Conservation (phyloP, 2,329 filamentous ascomycete species). For the Penicillium sp. region DNA sequence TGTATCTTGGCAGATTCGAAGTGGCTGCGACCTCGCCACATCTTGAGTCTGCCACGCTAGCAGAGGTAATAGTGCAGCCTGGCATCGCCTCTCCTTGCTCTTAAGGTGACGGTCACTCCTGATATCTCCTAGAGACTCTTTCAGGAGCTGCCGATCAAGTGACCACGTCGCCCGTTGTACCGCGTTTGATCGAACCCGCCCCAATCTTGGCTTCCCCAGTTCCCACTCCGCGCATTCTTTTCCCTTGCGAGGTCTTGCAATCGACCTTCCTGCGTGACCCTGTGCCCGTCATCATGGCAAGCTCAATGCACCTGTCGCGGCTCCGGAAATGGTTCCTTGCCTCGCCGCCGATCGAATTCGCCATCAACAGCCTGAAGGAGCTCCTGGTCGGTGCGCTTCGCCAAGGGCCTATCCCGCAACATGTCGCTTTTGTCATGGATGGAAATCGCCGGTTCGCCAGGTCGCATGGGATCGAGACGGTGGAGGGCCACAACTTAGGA, state of each 20-base stretch:
- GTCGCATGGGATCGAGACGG: conserved; percentile 85
- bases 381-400: conserved; percentile 80
- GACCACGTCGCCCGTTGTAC: conserved; percentile 21
- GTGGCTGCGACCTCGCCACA: conserved; percentile 1
- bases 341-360: conserved; percentile 88
- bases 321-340: conserved; percentile 71
- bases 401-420: conserved; percentile 86
- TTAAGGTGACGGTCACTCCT: too few relatives aligned
- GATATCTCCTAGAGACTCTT: too few relatives aligned
- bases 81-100: conserved; percentile 1
- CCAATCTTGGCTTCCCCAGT: conserved; percentile 6
- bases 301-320: conserved; percentile 55
- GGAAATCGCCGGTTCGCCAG: conserved; percentile 91
- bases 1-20: conserved; percentile 4
- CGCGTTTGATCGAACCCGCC: not conserved
- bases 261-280: not conserved
- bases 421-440: conserved; percentile 99
- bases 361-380: conserved; percentile 70
- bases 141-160: too few relatives aligned
- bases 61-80: conserved; percentile 8
- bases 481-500: conserved; percentile 91
- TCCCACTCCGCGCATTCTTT: conserved; percentile 4
- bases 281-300: conserved; percentile 30
- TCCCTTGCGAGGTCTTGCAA: not conserved
- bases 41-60: not conserved